Evolutionary conservation across 768 basidiomycete genomes (phyloP), one percentile per base, ranked within the genome.

Genomic region (Daedaleopsis sinensis): DNA sequence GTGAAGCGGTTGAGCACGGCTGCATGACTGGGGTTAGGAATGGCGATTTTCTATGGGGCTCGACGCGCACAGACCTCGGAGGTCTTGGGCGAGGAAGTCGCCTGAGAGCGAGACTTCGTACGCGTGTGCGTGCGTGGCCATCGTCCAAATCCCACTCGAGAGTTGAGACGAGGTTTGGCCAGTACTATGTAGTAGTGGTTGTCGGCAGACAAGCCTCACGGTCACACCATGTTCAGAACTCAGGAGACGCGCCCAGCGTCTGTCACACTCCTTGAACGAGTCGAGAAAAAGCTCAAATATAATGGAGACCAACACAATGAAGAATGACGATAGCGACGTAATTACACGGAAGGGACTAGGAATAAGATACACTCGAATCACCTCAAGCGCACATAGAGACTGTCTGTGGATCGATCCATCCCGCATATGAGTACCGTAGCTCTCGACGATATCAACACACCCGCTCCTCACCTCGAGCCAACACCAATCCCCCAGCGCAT

Each of bases 71-170:
- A 32, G 43, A 66, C 71, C 71, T 62, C 65, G 58, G 4, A 93
- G 84, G 65, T 93, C 91, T 47, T 85, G 81, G 36, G 90, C 73
- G 64, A 89, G 90, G 78, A 93, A 92, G 69, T 91, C 90, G 62
- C 89, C 91, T 58, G 88, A 91, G 63, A 93, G 84, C 0, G 89
- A 89, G 58, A 93, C 88, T 77, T 93, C 91, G 70, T 93, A 93
- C 55, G 80, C 81, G 68, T 89, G 93, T 54, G 80, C 81, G 68
- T 89, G 86, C 12, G 77, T 74, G 38, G 77, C 71, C 64, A 64
- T 65, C 9, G 1, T 23, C 9, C n/a, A n/a, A n/a, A n/a, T n/a
- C n/a, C n/a, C n/a, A n/a, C n/a, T 49, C 24, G 57, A 15, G 32
- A 48, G 18, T 19, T 1, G 12, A 24, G 23, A 9, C 11, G 5